These are phyloP conservation scores for Tremella yokohamensis DNA, from an alignment of 768 basidiomycete genomes.

Conservation along the genomic window DNA sequence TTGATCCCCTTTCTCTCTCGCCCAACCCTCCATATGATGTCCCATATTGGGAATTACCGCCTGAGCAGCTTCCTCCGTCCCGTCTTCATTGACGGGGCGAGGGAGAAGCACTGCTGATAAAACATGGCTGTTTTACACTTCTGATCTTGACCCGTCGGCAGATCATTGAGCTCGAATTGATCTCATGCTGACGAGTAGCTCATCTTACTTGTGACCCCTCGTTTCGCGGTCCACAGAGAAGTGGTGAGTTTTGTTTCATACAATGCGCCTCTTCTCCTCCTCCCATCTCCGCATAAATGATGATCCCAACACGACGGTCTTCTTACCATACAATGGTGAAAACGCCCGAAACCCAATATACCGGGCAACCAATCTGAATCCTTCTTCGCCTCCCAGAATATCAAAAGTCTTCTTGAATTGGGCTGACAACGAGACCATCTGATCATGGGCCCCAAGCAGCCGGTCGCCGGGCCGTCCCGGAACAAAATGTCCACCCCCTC, in stretches of 20 bases:
- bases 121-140: constrained; percentile 51
- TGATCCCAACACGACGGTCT: constrained; percentile 51
- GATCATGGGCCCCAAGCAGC: constrained; percentile 38
- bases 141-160: constrained; percentile 20
- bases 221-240: not conserved
- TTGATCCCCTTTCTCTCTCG: not conserved
- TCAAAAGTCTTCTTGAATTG: not conserved
- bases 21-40: constrained; percentile 31
- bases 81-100: constrained; percentile 31
- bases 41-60: constrained; percentile 49
- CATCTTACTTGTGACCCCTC: not conserved
- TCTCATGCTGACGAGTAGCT: constrained; percentile 6
- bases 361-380: constrained; percentile 50
- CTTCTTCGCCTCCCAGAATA: not conserved
- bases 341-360: constrained; percentile 47
- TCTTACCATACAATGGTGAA: constrained; percentile 45
- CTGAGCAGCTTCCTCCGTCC: constrained; percentile 31
- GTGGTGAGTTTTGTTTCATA: not conserved
- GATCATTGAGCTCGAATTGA: not conserved
- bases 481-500: constrained; percentile 32
- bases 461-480: constrained; percentile 41
- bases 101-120: constrained; percentile 35
- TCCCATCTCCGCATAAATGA: constrained; percentile 32
- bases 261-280: constrained; percentile 4
- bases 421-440: constrained; percentile 3